Conservation (phyloP, 805 yeast genomes). For the Tetrapisispora iriomotensis region DNA sequence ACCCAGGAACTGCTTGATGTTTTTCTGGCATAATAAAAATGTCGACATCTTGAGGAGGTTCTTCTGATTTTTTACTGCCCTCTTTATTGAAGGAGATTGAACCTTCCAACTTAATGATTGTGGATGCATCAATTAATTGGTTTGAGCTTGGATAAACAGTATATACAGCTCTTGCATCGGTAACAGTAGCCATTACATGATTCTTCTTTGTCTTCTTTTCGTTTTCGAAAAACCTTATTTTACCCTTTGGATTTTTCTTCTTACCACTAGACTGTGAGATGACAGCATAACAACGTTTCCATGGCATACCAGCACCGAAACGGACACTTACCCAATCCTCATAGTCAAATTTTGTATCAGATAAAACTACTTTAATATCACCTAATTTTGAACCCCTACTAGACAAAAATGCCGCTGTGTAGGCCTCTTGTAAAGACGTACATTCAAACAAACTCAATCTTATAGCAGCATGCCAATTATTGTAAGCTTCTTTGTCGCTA, state of each 20-base stretch:
- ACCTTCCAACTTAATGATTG: constrained; percentile 86
- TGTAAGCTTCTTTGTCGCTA: constrained; percentile 50
- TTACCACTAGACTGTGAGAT: constrained; percentile 57
- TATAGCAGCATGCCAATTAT: constrained; percentile 75
- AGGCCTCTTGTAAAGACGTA: constrained; percentile 82
- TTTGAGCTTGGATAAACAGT: constrained; percentile 91
- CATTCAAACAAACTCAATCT: constrained; percentile 75
- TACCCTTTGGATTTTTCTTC: constrained; percentile 39
- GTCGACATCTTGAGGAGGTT: constrained; percentile 37
- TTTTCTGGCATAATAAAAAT: constrained; percentile 57
- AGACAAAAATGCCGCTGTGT: constrained; percentile 86
- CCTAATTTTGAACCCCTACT: constrained; percentile 84
- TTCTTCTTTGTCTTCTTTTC: constrained; percentile 64
- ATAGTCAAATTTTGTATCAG: constrained; percentile 76
- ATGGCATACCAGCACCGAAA: constrained; percentile 96
- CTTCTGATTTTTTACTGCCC: constrained; percentile 18
- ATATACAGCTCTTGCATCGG: constrained; percentile 58
- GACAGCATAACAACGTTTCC: constrained; percentile 91
- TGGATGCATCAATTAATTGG: constrained; percentile 70
- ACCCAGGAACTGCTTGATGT: constrained; percentile 63
- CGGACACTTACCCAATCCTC: constrained; percentile 94
- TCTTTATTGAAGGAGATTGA: constrained; percentile 47
- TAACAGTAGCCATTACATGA: constrained; percentile 69
- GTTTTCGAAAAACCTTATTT: constrained; percentile 69
- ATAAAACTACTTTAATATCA: constrained; percentile 75